These are phyloP conservation scores for Coemansia reversa DNA, from an alignment of 192 early-diverging fungal species.

Conservation along the genomic window DNA sequence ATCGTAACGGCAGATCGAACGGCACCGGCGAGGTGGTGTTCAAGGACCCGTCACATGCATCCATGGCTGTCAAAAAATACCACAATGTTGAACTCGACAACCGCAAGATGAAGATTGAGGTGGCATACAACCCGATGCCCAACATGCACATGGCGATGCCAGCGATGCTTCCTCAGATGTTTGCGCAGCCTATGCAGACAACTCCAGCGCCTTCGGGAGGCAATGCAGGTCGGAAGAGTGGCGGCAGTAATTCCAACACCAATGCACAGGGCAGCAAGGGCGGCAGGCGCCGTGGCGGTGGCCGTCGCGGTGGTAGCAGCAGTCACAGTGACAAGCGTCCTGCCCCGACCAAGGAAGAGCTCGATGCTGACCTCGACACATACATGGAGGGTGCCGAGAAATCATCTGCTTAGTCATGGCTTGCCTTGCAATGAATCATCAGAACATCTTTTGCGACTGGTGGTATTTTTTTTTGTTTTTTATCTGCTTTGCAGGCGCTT, in stretches of 20 bases:
- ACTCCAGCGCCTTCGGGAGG: neutral
- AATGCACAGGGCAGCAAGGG: neutral
- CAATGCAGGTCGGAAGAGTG: slow-evolving; percentile 6
- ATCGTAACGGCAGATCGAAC: slow-evolving; percentile 39
- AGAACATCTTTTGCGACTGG: neutral
- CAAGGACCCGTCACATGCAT: slow-evolving; percentile 36
- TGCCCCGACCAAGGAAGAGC: slow-evolving; percentile 30
- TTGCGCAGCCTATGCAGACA: slow-evolving; percentile 19
- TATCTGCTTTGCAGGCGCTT: too few relatives aligned
- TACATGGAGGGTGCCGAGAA: slow-evolving; percentile 50
- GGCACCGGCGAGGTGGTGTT: slow-evolving; percentile 46
- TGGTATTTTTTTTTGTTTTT: slow-evolving; percentile 8
- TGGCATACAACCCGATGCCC: slow-evolving; percentile 26
- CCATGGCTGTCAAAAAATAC: slow-evolving; percentile 37
- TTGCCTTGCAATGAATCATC: too few relatives aligned
- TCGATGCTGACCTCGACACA: slow-evolving; percentile 49
- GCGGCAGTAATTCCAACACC: slow-evolving; percentile 13
- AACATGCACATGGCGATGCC: slow-evolving; percentile 38
- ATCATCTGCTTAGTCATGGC: slow-evolving; percentile 6
- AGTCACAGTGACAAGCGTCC: slow-evolving; percentile 13
- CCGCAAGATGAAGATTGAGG: slow-evolving; percentile 42
- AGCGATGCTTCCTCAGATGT: slow-evolving; percentile 18
- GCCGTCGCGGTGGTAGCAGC: slow-evolving; percentile 13
- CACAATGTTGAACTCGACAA: slow-evolving; percentile 42
- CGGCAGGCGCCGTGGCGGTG: slow-evolving; percentile 7